These are phyloP conservation scores for Drechslerella stenobrocha DNA, from an alignment of 2,329 filamentous ascomycete species.

Conservation along the genomic window DNA sequence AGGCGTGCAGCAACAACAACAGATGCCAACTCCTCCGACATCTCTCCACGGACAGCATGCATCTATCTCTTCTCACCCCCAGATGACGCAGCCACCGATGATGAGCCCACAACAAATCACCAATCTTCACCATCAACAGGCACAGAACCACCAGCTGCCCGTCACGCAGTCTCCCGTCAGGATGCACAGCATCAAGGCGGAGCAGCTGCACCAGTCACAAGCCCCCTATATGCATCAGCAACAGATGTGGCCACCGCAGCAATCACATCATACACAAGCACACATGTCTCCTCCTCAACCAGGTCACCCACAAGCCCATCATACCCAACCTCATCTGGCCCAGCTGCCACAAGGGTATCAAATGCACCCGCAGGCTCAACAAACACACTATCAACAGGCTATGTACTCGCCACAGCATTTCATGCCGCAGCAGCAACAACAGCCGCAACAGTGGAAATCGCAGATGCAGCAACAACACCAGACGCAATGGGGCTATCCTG, in stretches of 20 bases:
- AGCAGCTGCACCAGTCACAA: constrained; percentile 64
- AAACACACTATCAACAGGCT: constrained; percentile 51
- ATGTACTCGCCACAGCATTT: constrained; percentile 50
- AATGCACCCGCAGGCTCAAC: constrained; percentile 55
- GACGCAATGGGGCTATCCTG: constrained; percentile 34
- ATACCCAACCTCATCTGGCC: constrained; percentile 56
- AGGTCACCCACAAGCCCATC: constrained; percentile 49
- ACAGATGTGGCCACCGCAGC: constrained; percentile 64
- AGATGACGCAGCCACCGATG: constrained; percentile 55
- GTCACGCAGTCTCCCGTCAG: constrained; percentile 61
- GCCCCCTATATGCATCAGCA: constrained; percentile 66
- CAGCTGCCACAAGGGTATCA: constrained; percentile 57
- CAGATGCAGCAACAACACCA: constrained; percentile 50
- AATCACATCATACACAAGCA: constrained; percentile 61
- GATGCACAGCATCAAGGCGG: constrained; percentile 63
- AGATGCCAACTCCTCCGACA: constrained; percentile 66
- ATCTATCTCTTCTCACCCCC: constrained; percentile 57
- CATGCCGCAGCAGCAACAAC: constrained; percentile 51
- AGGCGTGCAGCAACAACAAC: constrained; percentile 57
- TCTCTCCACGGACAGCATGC: constrained; percentile 61
- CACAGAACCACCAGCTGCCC: constrained; percentile 59
- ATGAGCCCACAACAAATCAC: constrained; percentile 66
- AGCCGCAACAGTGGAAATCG: constrained; percentile 51
- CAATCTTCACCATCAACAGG: constrained; percentile 63
- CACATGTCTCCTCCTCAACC: constrained; percentile 63